phyloP scores from a whole-genome alignment of 1,284 basidiomycete species.

The Pyrrhoderma noxium region DNA sequence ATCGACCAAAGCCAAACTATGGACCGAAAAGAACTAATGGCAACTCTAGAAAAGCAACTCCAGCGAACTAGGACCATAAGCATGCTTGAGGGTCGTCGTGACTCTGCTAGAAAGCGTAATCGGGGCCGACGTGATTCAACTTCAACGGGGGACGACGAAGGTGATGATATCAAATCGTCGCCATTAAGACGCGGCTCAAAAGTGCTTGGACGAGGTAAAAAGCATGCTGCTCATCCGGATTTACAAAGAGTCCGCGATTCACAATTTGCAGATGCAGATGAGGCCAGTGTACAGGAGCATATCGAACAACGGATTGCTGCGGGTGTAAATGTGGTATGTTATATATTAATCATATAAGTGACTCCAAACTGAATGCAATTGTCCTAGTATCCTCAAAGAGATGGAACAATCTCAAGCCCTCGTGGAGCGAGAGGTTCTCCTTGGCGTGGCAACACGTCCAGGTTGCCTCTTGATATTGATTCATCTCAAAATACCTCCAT shows the following conservation, averaged over 20 bases:
- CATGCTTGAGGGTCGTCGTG: constrained; percentile 71
- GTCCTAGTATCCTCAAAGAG: constrained; percentile 46
- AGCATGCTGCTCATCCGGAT: constrained; percentile 11
- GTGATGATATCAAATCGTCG: constrained; percentile 28
- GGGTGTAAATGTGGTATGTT: constrained; percentile 60
- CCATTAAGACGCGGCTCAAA: constrained; percentile 24
- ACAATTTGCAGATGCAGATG: constrained; percentile 89
- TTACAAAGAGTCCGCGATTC: constrained; percentile 46
- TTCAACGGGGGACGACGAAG: constrained; percentile 24
- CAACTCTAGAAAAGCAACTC: constrained; percentile 74
- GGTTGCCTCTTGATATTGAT: constrained; percentile 28
- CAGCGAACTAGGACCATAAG: constrained; percentile 82
- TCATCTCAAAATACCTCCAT: constrained; percentile 30
- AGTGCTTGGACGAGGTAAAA: constrained; percentile 11
- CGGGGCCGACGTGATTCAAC: neutral
- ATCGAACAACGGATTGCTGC: constrained; percentile 76
- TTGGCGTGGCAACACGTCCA: constrained; percentile 34
- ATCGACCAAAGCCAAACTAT: constrained; percentile 58
- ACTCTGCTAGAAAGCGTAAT: constrained; percentile 28
- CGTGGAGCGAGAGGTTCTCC: constrained; percentile 63
- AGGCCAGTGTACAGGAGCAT: constrained; percentile 77
- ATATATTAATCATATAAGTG: neutral
- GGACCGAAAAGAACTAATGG: constrained; percentile 77
- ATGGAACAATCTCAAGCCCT: constrained; percentile 50
- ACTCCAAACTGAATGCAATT: neutral